Evolutionary conservation across 768 basidiomycete species (phyloP).

Genomic region (Calocera cornea): DNA sequence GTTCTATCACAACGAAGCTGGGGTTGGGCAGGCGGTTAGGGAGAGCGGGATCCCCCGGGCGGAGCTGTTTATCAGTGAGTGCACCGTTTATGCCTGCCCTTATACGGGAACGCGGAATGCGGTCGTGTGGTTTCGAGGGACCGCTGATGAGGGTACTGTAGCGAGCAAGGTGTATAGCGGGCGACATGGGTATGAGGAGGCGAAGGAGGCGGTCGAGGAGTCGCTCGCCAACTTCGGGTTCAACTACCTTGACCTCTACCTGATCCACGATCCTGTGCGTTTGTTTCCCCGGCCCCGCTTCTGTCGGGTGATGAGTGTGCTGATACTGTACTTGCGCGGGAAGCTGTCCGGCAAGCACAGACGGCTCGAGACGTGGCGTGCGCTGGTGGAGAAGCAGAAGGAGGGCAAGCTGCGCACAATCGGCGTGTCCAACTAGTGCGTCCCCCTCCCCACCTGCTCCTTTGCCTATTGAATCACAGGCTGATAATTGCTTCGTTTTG

Average conservation of each 20-base stretch:
- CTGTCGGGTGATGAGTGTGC: too few relatives aligned
- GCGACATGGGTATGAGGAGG: conserved; percentile 49
- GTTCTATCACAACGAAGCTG: conserved; percentile 34
- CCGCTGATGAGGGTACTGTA: conserved; percentile 17
- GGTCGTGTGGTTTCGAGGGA: neutral
- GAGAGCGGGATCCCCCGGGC: conserved; percentile 40
- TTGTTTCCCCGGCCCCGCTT: neutral
- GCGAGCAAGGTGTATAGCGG: conserved; percentile 52
- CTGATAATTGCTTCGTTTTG: too few relatives aligned
- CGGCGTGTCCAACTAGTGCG: conserved; percentile 76
- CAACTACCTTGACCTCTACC: conserved; percentile 54
- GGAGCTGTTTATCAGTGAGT: conserved; percentile 61
- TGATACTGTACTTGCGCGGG: neutral
- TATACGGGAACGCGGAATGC: neutral
- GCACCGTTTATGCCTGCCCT: neutral
- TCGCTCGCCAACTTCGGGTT: conserved; percentile 46
- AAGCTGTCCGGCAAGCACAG: conserved; percentile 41
- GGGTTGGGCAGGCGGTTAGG: conserved; percentile 17
- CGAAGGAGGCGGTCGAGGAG: conserved; percentile 42
- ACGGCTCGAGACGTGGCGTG: conserved; percentile 62
- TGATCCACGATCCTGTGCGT: conserved; percentile 53
- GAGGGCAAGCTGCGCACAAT: conserved; percentile 55
- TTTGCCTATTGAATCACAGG: neutral
- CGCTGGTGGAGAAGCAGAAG: conserved; percentile 45
- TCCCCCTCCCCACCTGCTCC: conserved; percentile 6